Evolutionary conservation across 306 rosid species (phyloP), one percentile per base, ranked within the genome.

Genomic region (Cucurbita pepo): DNA sequence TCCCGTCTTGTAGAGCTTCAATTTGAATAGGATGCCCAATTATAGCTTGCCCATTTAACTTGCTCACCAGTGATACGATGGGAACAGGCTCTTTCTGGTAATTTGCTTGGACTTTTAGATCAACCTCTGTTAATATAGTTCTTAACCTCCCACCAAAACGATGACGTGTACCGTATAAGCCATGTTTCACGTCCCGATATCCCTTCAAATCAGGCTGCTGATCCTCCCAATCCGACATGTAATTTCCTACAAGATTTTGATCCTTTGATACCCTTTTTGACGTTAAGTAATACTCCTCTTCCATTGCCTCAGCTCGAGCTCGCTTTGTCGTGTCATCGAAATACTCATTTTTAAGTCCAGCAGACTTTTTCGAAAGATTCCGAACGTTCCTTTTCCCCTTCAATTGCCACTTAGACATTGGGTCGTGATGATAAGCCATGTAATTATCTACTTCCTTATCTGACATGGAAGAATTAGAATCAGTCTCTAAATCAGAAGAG

Each of bases 341-440:
- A 72, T 73, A 72, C 21, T 72, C 79, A 78, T 62, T 74, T 77
- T 75, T 73, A 63, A 74, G 77, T 77, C 96, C 90, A 52, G 34
- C 77, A 60, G 86, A 76, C 76, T 87, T 86, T 76, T 84, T 95
- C 9, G 81, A 66, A 78, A 95, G 87, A 83, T 81, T 89, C 25
- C 96, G 92, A 30, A 58, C 86, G 69, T 95, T 95, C 88, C 97
- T 85, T 80, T 95, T 95, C 73, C 97, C 97, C 83, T 95, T 91
- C 78, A 88, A 67, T 76, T 88, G 88, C 99, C 99, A 95, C 83
- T 95, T 91, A 75, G 99, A 91, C 73, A 95, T 92, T 44, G 79
- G 88, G 69, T 86, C 89, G 41, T 73, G 90, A 21, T 51, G 78
- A 82, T 86, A 89, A 55, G 81, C 79, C 88, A 81, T 84, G 69